These are phyloP conservation scores for Starmerella floricola DNA, from an alignment of 805 yeast genomes.

Conservation along the genomic window DNA sequence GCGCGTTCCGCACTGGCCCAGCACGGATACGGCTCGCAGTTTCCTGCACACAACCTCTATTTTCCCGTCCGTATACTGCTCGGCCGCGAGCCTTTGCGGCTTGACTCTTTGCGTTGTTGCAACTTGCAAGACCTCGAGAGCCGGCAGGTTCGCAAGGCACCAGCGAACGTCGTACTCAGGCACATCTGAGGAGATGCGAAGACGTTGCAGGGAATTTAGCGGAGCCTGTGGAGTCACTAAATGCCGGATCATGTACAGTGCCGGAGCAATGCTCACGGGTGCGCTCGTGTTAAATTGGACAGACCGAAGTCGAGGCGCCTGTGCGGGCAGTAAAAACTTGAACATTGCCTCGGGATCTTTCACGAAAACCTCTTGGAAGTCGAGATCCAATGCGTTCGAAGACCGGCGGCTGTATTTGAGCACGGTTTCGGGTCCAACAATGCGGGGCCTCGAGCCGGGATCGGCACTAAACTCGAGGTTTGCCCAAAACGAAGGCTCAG, in stretches of 20 bases:
- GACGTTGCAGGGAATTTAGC: constrained; percentile 2
- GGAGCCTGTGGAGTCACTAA: background rate
- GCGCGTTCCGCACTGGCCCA: constrained; percentile 8
- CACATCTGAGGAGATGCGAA: constrained; percentile 11
- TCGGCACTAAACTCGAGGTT: constrained; percentile 2
- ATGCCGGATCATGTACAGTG: constrained; percentile 6
- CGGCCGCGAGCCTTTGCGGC: background rate
- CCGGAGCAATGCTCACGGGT: constrained; percentile 1
- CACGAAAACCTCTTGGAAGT: constrained; percentile 9
- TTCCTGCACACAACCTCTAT: background rate
- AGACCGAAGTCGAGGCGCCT: constrained; percentile 6
- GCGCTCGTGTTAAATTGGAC: constrained; percentile 6
- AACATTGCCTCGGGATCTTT: constrained; percentile 6
- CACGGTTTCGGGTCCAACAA: constrained; percentile 3
- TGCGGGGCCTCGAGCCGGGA: background rate
- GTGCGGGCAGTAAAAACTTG: background rate
- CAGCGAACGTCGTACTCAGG: constrained; percentile 16
- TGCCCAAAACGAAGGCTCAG: constrained; percentile 17
- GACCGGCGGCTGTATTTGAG: constrained; percentile 8
- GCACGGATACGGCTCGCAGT: constrained; percentile 5
- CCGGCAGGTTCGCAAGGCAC: constrained; percentile 14
- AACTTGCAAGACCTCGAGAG: constrained; percentile 12
- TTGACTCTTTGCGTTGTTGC: background rate
- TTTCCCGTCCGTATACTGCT: background rate
- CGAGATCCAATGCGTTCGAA: background rate